Percentiles rank a stretch among this genome's conserved stretches.
These are phyloP conservation scores for Taiozyma sp. DNA, from an alignment of 1,139 yeast genomes.

Conservation along the genomic window DNA sequence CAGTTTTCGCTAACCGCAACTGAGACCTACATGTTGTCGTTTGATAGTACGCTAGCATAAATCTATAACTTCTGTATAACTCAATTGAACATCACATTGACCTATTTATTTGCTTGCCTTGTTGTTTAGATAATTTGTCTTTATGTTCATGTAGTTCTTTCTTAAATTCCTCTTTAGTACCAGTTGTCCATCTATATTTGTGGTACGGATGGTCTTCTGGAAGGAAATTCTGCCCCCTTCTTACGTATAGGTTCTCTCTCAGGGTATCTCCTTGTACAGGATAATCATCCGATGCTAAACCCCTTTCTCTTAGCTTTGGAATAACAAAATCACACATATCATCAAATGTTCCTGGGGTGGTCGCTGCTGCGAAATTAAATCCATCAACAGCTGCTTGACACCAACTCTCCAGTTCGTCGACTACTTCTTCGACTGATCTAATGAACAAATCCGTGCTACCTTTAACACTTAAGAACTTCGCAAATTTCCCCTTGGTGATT, in stretches of 20 bases:
- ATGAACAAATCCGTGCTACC: conserved; percentile 26
- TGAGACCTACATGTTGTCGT: conserved; percentile 25
- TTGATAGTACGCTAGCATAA: conserved; percentile 27
- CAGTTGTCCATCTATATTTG: conserved; percentile 29
- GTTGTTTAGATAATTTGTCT: conserved; percentile 1
- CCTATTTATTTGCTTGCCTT: conserved; percentile 3
- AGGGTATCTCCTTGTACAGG: conserved; percentile 21
- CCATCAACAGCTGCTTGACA: conserved; percentile 29
- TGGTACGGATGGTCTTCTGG: conserved; percentile 29
- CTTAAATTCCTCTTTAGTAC: conserved; percentile 5
- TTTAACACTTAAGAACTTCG: conserved; percentile 26
- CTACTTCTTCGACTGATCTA: conserved; percentile 26
- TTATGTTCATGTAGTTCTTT: conserved; percentile 4
- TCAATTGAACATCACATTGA: background rate
- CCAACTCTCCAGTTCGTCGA: conserved; percentile 29
- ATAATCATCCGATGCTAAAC: conserved; percentile 24
- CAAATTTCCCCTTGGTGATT: conserved; percentile 19
- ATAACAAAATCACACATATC: conserved; percentile 25
- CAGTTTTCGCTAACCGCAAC: conserved; percentile 29
- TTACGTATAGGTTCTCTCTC: conserved; percentile 20
- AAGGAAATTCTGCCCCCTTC: conserved; percentile 23
- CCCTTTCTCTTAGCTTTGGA: conserved; percentile 26
- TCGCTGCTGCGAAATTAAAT: conserved; percentile 26
- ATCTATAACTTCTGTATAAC: conserved; percentile 3
- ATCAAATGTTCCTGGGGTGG: conserved; percentile 26